A percentile compares a stretch with the other conserved stretches of the same genome.
Conservation (phyloP, 306 rosid genomes). For the Casuarina cunninghamiana region DNA sequence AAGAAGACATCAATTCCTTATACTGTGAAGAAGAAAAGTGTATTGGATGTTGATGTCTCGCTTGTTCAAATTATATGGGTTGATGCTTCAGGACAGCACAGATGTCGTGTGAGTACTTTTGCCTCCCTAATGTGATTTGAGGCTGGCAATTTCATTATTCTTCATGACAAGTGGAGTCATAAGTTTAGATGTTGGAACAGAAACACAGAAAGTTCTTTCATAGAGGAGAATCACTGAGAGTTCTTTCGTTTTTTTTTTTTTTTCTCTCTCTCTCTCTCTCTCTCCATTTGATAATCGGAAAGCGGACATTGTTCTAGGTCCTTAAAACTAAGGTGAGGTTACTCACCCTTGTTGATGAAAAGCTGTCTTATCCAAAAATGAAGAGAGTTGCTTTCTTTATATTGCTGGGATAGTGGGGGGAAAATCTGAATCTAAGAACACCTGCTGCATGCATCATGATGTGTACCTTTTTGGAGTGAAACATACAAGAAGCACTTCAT, state of each 20-base stretch:
- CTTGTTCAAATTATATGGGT: constrained; percentile 82
- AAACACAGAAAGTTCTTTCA: not conserved
- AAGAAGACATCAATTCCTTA: constrained; percentile 22
- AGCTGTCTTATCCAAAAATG: not conserved
- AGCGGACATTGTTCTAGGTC: constrained; percentile 7
- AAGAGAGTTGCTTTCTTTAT: not conserved
- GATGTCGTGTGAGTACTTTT: constrained; percentile 79
- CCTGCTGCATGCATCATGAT: not conserved
- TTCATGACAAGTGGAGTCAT: constrained; percentile 10
- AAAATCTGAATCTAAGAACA: not conserved
- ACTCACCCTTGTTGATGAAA: not conserved
- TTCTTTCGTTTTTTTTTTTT: not conserved
- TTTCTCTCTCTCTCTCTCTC: no score
- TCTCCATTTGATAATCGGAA: not conserved
- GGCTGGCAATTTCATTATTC: constrained; percentile 1
- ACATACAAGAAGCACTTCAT: not conserved
- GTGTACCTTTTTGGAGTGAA: not conserved
- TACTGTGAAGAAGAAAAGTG: constrained; percentile 34
- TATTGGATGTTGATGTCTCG: constrained; percentile 39
- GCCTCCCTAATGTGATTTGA: constrained; percentile 12
- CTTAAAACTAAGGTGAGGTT: not conserved
- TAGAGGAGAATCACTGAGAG: not conserved
- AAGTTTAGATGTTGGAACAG: constrained; percentile 11
- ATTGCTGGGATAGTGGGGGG: not conserved
- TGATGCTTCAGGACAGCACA: constrained; percentile 85